Base-by-base conservation (phyloP, 2,329 filamentous ascomycete genomes). In the Scortechinia acanthostroma region DNA sequence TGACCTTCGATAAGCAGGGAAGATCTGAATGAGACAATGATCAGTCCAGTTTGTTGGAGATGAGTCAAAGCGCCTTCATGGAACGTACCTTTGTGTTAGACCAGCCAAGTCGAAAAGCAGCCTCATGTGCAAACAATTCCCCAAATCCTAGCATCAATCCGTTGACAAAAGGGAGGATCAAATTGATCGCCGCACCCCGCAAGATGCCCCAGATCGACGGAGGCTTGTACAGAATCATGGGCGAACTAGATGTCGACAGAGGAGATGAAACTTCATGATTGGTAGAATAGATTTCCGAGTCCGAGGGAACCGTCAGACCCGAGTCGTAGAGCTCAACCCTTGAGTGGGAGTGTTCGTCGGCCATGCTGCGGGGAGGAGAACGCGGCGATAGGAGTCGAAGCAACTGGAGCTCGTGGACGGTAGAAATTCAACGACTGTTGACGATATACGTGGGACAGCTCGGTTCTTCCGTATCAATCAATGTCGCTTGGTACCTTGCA, bases 91-190 rank as follows among this genome's bases (percentile, higher is more conserved):
- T 95, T 48, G 93, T 97, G 45, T 85, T 85, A 51, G 86, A 83
- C 93, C 93, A 98, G 49, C 93, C 93, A 54, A 97, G 70, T 57
- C 91, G 74, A 60, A 91, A 98, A 2, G 93, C 93, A 43, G 88
- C 85, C 69, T 98, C 93, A 60, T 98, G 93, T 45, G 93, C 93
- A 64, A 98, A 91, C 44, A 98, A 69, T 69, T 98, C 93, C 53
- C 93, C 93, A 58, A 98, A 96, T 2, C 93, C 93, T 57, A 98
- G 69, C 93, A 98, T 98, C 73, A 98, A 78, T 42, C 93, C 93
- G 67, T 98, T 98, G 58, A 98, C 80, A 58, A 98, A 98, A 0
- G 93, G 93, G 17, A 98, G 68, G 1, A 98, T 57, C n/a, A 98
- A 71, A 62, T 98, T 98, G 67, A 98, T 98, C 4, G 91, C 90